Base-by-base conservation (phyloP, 371 early-diverging fungal genomes). In the Rhizopus sp. region DNA sequence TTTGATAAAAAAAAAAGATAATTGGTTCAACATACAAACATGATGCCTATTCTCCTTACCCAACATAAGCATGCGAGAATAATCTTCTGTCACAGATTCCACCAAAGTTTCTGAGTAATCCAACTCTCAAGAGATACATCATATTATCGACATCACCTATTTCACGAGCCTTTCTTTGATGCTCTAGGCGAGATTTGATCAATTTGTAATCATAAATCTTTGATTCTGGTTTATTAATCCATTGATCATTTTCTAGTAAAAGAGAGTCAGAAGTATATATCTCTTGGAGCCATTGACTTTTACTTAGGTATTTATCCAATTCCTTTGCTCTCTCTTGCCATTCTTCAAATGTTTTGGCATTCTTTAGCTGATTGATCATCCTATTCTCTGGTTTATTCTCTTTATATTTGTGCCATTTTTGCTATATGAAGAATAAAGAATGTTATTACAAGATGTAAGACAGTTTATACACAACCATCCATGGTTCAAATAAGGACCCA, bases 201-300 rank as follows among this genome's bases (percentile, higher is more conserved):
- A 90, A 65, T 44, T 79, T 79, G 60, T 86, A 83, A 57, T 91
- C 92, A 60, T 90, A 91, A n/a, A 79, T 51, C 52, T 70, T 75
- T 3, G 82, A 83, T 0, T 59, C 62, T 6, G 83, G 79, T 50
- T 80, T 68, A 16, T 65, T 62, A 42, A 80, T 75, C 88, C 88
- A 88, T 34, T 56, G 64, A 62, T 86, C 85, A 13, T 82, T 81
- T 31, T 76, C 86, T 68, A 50, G 3, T n/a, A n/a, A 50, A 16
- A 7, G 16, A n/a, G 29, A 47, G 39, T 10, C 10, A 13, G 39
- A n/a, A 13, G 39, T 8, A 1, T n/a, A 47, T 29, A 10, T 42
- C 6, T 37, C 8, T 8, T 3, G 17, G 16, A 4, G 8, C 16
- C 17, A 29, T 30, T 17, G 37, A 38, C 13, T 47, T 16, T 47